Evolutionary conservation across 345 rosid species (phyloP).

Genomic region (Turritis glabra): DNA sequence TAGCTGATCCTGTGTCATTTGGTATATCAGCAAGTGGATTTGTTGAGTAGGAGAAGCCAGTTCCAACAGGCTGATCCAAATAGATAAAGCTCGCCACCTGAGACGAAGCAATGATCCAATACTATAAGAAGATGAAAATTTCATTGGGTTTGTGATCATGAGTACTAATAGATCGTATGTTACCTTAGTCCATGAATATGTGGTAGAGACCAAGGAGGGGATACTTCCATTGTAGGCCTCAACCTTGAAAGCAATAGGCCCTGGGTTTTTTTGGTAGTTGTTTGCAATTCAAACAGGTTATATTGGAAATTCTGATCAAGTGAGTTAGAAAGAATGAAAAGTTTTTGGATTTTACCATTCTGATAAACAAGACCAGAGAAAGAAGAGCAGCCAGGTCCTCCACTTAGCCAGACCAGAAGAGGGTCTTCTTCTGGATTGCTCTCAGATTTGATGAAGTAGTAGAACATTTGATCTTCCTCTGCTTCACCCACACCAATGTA

Average conservation of each 20-base stretch:
- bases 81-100: constrained; percentile 58
- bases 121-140: not conserved
- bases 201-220: constrained; percentile 54
- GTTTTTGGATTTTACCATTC: constrained; percentile 4
- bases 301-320: too few relatives aligned
- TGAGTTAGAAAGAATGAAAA: too few relatives aligned
- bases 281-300: not conserved
- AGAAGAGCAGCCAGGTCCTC: constrained; percentile 24
- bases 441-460: constrained; percentile 11
- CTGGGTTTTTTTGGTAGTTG: too few relatives aligned
- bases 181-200: constrained; percentile 69
- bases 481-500: constrained; percentile 13
- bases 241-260: constrained; percentile 53
- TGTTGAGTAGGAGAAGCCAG: constrained; percentile 68
- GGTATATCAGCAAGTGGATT: constrained; percentile 34
- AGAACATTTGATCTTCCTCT: constrained; percentile 8
- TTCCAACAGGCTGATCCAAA: constrained; percentile 70
- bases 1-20: constrained; percentile 48
- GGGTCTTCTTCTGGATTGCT: constrained; percentile 6
- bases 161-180: not conserved
- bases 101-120: not conserved
- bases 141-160: too few relatives aligned
- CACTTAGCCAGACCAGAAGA: constrained; percentile 21
- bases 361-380: not conserved
- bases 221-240: constrained; percentile 55